phyloP scores from a whole-genome alignment of 495 filamentous ascomycete species.

The Hypoxylon intermedium region DNA sequence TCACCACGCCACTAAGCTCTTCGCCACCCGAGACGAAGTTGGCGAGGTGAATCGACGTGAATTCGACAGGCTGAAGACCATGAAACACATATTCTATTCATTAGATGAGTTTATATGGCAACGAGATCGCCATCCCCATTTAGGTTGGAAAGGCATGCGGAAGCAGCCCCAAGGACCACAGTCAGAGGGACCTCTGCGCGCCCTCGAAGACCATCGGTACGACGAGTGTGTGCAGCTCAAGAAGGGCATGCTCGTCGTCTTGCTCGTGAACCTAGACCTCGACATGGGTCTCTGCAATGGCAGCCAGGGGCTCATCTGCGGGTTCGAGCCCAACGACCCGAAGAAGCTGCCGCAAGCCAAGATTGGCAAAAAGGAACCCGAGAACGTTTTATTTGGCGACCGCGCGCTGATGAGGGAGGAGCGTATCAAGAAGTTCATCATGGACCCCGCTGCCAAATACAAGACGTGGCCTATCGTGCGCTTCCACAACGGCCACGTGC shows the following conservation, averaged over 20 bases:
- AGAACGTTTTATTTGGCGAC: conserved; percentile 36
- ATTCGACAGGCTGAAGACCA: conserved; percentile 47
- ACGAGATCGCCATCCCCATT: conserved; percentile 62
- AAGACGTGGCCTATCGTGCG: conserved; percentile 76
- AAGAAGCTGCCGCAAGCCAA: conserved; percentile 60
- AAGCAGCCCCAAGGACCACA: conserved; percentile 71
- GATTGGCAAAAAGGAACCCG: conserved; percentile 14
- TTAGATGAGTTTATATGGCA: conserved; percentile 67
- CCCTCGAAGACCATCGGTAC: conserved; percentile 62
- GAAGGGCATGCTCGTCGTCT: conserved; percentile 87
- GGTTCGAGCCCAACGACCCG: conserved; percentile 71
- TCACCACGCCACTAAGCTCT: conserved; percentile 55
- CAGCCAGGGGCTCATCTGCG: conserved; percentile 80
- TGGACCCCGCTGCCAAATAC: conserved; percentile 17
- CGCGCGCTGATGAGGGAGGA: conserved; percentile 53
- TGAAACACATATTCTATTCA: conserved; percentile 69
- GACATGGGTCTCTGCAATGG: conserved; percentile 82
- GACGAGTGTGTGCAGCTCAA: conserved; percentile 69
- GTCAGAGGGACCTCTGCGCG: conserved; percentile 55
- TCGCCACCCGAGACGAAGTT: conserved; percentile 52
- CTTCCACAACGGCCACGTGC: conserved; percentile 59
- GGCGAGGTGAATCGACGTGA: conserved; percentile 46
- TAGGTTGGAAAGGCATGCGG: conserved; percentile 65
- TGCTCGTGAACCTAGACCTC: conserved; percentile 89
- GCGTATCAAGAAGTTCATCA: conserved; percentile 43